Conservation (phyloP, 2,329 filamentous ascomycete genomes). For the Botryotinia convoluta region DNA sequence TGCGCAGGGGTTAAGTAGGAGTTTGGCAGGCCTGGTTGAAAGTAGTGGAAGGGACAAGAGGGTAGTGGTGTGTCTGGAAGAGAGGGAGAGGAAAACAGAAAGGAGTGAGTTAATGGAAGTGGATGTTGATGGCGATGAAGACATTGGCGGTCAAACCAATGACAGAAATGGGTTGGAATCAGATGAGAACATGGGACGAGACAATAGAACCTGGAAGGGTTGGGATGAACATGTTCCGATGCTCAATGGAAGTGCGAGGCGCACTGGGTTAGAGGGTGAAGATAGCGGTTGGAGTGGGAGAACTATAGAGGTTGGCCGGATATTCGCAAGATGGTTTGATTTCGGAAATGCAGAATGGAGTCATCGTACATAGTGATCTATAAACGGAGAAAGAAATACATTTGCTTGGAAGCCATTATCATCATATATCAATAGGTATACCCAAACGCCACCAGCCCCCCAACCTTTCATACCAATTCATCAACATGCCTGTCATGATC, state of each 20-base stretch:
- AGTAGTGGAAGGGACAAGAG: slow-evolving; percentile 49
- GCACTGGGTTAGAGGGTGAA: slow-evolving; percentile 43
- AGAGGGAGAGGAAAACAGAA: slow-evolving; percentile 35
- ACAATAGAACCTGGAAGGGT: slow-evolving; percentile 27
- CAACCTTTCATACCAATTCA: slow-evolving; percentile 20
- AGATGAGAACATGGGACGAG: neutral
- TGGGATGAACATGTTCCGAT: slow-evolving; percentile 58
- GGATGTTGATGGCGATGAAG: neutral
- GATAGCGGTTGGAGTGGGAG: slow-evolving; percentile 57
- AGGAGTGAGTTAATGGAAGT: neutral
- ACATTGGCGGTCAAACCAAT: neutral
- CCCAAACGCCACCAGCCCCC: slow-evolving; percentile 33
- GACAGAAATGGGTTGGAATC: neutral
- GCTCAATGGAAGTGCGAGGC: slow-evolving; percentile 54
- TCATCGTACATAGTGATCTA: neutral
- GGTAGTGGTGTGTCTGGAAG: slow-evolving; percentile 49
- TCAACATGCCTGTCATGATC: slow-evolving; percentile 15
- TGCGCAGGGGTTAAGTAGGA: slow-evolving; percentile 66
- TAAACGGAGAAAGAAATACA: neutral
- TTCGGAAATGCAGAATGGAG: slow-evolving; percentile 46
- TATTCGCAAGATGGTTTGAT: slow-evolving; percentile 65
- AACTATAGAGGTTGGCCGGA: slow-evolving; percentile 54
- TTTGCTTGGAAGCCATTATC: slow-evolving; percentile 32
- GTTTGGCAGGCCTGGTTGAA: slow-evolving; percentile 62
- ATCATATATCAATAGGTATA: slow-evolving; percentile 37